A percentile compares a stretch with the other conserved stretches of the same genome.
phyloP scores from a whole-genome alignment of 176 grass and related monocot genomes.

The Metroxylon sagu region DNA sequence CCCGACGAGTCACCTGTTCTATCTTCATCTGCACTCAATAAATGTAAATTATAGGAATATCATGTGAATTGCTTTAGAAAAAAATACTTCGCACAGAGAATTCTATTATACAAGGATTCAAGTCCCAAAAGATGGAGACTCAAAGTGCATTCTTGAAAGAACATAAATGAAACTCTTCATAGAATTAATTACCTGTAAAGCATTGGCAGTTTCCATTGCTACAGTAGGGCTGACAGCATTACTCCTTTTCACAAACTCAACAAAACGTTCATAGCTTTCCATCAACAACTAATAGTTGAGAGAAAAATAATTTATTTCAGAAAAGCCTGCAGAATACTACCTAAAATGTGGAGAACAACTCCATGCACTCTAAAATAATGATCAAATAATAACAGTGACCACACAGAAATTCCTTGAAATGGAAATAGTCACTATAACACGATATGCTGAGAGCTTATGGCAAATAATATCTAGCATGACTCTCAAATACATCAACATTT shows the following conservation, averaged over 20 bases:
- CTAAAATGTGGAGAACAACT: no score
- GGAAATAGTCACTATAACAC: no score
- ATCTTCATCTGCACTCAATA: constrained; percentile 67
- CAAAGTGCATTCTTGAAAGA: neutral
- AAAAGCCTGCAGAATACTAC: neutral
- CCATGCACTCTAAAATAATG: no score
- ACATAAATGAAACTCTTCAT: neutral
- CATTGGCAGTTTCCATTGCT: constrained; percentile 83
- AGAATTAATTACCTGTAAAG: constrained; percentile 57
- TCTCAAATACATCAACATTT: no score
- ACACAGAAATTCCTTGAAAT: no score
- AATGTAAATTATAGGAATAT: constrained; percentile 20
- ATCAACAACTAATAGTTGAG: constrained; percentile 56
- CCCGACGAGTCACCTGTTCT: constrained; percentile 80
- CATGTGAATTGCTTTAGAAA: no score
- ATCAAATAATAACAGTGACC: no score
- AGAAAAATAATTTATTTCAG: constrained; percentile 1
- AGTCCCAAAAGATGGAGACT: neutral
- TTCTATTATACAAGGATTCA: neutral
- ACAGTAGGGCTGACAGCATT: constrained; percentile 94
- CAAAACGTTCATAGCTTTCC: constrained; percentile 81
- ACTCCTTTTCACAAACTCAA: constrained; percentile 83
- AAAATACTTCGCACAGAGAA: no score
- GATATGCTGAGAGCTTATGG: no score
- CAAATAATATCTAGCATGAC: no score